These are phyloP conservation scores for Begonia peltatifolia DNA, from an alignment of 306 rosid genomes.

Conservation along the genomic window DNA sequence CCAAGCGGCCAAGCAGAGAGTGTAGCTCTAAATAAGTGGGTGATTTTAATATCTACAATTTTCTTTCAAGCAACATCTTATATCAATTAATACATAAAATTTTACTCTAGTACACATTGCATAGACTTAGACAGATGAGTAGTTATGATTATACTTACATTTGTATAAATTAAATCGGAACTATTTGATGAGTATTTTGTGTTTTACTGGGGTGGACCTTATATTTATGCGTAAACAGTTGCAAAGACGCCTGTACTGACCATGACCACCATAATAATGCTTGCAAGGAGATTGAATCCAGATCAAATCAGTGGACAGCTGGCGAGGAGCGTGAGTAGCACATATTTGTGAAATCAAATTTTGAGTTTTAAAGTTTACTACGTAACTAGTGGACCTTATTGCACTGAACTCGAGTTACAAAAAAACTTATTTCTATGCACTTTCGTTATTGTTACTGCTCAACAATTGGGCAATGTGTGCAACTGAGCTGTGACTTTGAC, in stretches of 20 bases:
- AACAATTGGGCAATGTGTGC: too few relatives aligned
- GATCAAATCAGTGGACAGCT: slow-evolving; percentile 19
- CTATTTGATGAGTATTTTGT: too few relatives aligned
- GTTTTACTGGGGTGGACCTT: background rate
- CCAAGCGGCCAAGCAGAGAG: slow-evolving; percentile 25
- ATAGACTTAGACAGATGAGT: slow-evolving; percentile 5
- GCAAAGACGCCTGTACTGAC: slow-evolving; percentile 10
- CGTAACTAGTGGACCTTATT: background rate
- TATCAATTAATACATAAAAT: slow-evolving; percentile 7
- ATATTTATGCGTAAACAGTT: slow-evolving; percentile 19
- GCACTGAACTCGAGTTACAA: slow-evolving; percentile 4
- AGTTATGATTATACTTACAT: slow-evolving; percentile 2
- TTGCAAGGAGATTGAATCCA: slow-evolving; percentile 14
- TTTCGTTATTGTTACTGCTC: too few relatives aligned
- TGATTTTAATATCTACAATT: background rate
- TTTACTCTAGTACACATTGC: slow-evolving; percentile 2
- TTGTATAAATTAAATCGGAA: slow-evolving; percentile 9
- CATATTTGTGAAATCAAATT: slow-evolving; percentile 9
- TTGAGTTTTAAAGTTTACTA: background rate
- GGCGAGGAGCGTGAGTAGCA: slow-evolving; percentile 45
- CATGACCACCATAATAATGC: slow-evolving; percentile 15
- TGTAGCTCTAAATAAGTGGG: slow-evolving; percentile 45
- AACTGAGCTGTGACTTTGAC: too few relatives aligned
- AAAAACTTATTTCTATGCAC: too few relatives aligned
- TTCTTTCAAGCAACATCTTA: slow-evolving; percentile 7